Base-by-base conservation (phyloP, 2,329 filamentous ascomycete species). In the Aspergillus ochraceoroseus region DNA sequence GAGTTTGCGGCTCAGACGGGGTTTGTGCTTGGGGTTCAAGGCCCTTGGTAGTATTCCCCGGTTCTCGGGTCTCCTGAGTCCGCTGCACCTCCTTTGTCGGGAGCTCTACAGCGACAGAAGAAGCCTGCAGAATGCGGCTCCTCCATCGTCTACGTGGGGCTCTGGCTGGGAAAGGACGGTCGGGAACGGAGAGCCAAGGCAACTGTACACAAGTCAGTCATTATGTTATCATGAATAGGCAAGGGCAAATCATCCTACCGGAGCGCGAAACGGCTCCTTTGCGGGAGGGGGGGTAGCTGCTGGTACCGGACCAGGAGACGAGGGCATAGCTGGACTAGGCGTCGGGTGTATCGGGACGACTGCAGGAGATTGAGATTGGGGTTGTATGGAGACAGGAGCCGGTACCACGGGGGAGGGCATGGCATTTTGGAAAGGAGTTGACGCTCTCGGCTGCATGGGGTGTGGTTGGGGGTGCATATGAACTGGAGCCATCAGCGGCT, bases 121-220 rank as follows among this genome's bases (percentile, higher is more conserved):
- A 60, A 17, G 59, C 54, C 40, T 64, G 57, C 12, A 70, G 54
- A 8, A 52, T 48, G 33, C 60, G 63, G 26, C 53, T 50, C 48
- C 57, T 66, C 37, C 74, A 69, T 51, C 71, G 69, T 51, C 68
- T 66, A 37, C 66, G 64, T 9, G 70, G 66, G 33, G 68, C 67
- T 54, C 71, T 68, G 11, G 71, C 60, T 3, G 78, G 77, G 53
- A 82, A 81, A 2, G 70, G 62, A 20, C 62, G 63, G 13, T 74
- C 72, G 11, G 74, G 70, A 18, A 74, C 70, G 8, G 77, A 82
- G 22, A 77, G 68, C 78, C 78, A 82, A 7, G 79, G 79, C 13
- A 82, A 62, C 71, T 75, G 48, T 18, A 43, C 8, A 30, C 11
- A 18, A 9, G 13, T 5, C 20, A 7, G 8, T 8, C 7, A 12